Evolutionary conservation across 129 eudicot species (phyloP), one percentile per base, ranked within the genome.

Genomic region (Lactuca sativa): DNA sequence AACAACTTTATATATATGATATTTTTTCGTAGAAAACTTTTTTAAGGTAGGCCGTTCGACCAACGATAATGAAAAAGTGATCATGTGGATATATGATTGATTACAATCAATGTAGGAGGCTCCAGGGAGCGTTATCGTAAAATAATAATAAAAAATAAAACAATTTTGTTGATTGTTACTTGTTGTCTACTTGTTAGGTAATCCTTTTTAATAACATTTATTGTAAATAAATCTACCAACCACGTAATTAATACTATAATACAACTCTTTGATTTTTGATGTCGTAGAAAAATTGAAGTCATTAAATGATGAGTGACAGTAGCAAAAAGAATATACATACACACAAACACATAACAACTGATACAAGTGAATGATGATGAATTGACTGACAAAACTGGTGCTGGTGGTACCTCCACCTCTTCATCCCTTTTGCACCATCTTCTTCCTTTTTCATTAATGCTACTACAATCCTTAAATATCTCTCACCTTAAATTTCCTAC

Each of bases 241-340:
- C 15, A 47, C 15, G 52, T 47, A 47, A 10, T 47, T 47, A 47
- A 9, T 10, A 44, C 3, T 43, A 43, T 8, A 12, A 47, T 12
- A 11, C 15, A 47, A 1, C 52, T 11, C 3, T 10, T 13, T 9
- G 14, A 9, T 47, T 47, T 12, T 47, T 12, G 4, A 47, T 11
- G 52, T 47, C 12, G n/a, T 47, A 18, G 6, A 48, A 9, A 6
- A n/a, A 52, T 13, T 34, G 4, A 51, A 13, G 33, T 13, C 31
- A 63, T 41, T 40, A 33, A 73, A 73, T 63, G 78, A 63, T 63
- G 64, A 31, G 71, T 25, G 40, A 17, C 16, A 71, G 48, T 14
- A 52, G 80, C 75, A 60, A 76, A 76, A 69, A 69, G 75, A 69
- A 68, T 76, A 60, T 18, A 14, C 31, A 62, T 62, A 53, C 30